Conservation (phyloP, 345 rosid species). For the Boechera retrofracta region DNA sequence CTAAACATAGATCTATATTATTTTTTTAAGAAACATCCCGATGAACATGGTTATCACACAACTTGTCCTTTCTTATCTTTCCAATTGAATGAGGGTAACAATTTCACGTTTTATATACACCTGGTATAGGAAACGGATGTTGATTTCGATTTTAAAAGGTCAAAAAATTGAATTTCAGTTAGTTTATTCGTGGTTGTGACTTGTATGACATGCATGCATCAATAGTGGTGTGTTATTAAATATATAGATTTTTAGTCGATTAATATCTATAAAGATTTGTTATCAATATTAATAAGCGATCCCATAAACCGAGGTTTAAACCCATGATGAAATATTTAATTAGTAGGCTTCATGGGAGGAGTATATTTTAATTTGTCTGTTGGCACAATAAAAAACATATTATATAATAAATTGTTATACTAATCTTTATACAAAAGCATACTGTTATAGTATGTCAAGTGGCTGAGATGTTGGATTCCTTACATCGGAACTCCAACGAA, state of each 20-base stretch:
- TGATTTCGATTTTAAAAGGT: background rate
- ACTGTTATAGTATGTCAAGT: conserved; percentile 21
- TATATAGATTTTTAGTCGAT: background rate
- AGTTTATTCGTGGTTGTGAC: conserved; percentile 30
- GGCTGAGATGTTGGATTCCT: conserved; percentile 44
- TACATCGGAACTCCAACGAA: conserved; percentile 43
- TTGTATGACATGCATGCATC: conserved; percentile 43
- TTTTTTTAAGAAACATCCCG: background rate
- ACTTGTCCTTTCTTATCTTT: background rate
- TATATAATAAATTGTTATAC: conserved; percentile 18
- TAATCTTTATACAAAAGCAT: conserved; percentile 22
- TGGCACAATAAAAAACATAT: background rate
- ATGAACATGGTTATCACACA: background rate
- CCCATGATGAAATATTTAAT: conserved; percentile 39
- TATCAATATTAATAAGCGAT: background rate
- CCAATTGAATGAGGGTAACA: background rate
- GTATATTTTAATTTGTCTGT: conserved; percentile 27
- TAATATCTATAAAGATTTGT: background rate
- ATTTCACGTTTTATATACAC: background rate
- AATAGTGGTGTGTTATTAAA: background rate
- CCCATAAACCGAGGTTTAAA: conserved; percentile 19
- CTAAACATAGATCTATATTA: background rate
- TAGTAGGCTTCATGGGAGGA: conserved; percentile 31
- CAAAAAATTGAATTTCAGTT: background rate
- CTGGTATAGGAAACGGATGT: background rate